phyloP scores from a whole-genome alignment of 331 rosid genomes.

The Phaseolus coccineus region DNA sequence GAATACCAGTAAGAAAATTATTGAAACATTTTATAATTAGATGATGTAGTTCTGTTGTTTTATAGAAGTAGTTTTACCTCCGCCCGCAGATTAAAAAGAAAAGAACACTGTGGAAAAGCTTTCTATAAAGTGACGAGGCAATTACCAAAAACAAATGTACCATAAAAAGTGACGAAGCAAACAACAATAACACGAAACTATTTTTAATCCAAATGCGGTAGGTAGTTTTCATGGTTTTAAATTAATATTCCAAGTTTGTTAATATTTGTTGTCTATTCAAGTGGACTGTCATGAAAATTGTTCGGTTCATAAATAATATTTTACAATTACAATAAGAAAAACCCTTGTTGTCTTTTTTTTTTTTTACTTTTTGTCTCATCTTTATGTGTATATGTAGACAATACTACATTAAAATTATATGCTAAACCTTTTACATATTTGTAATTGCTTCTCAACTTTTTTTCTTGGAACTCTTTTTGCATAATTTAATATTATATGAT shows the following conservation, averaged over 20 bases:
- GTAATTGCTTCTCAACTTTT: background rate
- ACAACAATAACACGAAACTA: background rate
- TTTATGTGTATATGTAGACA: background rate
- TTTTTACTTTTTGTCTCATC: background rate
- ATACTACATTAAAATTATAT: background rate
- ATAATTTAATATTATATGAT: background rate
- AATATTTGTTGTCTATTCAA: background rate
- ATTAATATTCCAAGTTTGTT: background rate
- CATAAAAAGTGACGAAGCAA: background rate
- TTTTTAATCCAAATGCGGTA: background rate
- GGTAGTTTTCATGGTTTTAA: conserved; percentile 10
- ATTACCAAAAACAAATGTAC: background rate
- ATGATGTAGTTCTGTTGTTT: background rate
- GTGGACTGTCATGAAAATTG: background rate
- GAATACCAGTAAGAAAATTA: background rate
- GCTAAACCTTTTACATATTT: too few relatives aligned
- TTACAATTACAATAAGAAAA: background rate
- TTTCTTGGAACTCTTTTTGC: background rate
- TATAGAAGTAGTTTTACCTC: background rate
- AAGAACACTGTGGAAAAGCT: background rate
- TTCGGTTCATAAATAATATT: background rate
- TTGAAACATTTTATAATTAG: too few relatives aligned
- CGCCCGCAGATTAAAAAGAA: background rate
- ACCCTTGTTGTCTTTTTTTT: background rate
- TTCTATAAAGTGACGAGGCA: background rate